Evolutionary conservation across 179 eudicot species (phyloP).

Genomic region (Patellifolia procumbens): DNA sequence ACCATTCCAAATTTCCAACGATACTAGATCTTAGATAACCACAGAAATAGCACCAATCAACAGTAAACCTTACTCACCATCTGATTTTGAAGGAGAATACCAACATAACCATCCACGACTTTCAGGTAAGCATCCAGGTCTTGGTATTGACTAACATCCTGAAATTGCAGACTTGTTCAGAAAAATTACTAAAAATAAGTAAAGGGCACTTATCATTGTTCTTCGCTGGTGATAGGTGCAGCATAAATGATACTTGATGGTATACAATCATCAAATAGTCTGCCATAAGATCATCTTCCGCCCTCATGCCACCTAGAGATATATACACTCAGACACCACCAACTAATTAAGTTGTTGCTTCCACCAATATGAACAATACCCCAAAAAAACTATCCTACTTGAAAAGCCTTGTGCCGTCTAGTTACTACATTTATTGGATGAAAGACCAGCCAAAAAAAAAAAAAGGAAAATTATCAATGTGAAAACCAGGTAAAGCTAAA

Average conservation of each 20-base stretch:
- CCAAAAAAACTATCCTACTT: not conserved
- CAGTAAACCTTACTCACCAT: constrained; percentile 50
- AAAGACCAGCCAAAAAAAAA: not conserved
- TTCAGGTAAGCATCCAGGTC: constrained; percentile 57
- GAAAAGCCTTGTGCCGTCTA: not conserved
- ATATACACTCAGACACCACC: not conserved
- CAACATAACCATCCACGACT: constrained; percentile 65
- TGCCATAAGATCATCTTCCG: not conserved
- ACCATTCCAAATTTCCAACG: not conserved
- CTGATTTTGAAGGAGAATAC: constrained; percentile 61
- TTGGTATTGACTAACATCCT: constrained; percentile 45
- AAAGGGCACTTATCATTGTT: not conserved
- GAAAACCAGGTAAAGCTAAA: not conserved
- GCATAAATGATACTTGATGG: not conserved
- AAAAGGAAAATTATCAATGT: not conserved
- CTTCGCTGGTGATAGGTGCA: not conserved
- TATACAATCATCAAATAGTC: not conserved
- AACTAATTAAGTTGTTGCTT: not conserved
- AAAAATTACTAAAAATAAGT: not conserved
- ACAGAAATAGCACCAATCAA: not conserved
- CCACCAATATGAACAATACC: not conserved
- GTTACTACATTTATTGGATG: not conserved
- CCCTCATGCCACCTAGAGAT: not conserved
- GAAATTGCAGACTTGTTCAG: constrained; percentile 31
- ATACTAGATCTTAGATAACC: not conserved